Evolutionary conservation across 805 yeast genomes (phyloP).

Genomic region (Grigorovia yakushimaensis): DNA sequence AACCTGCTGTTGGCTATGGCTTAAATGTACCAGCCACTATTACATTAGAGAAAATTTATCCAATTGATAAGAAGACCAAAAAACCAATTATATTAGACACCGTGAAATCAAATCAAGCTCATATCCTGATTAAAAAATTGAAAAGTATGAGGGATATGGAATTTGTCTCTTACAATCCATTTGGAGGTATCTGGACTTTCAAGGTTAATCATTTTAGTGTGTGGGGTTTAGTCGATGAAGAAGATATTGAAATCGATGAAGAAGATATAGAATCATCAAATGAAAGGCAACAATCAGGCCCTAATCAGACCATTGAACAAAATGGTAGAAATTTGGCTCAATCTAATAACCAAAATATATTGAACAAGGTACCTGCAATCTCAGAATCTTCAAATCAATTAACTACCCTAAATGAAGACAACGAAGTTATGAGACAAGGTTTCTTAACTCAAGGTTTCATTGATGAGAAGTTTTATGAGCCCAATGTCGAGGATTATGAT

Average conservation of each 20-base stretch:
- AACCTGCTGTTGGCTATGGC: conserved; percentile 59
- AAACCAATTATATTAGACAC: conserved; percentile 20
- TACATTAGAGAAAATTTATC: conserved; percentile 52
- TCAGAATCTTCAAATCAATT: not conserved
- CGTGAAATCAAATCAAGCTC: conserved; percentile 33
- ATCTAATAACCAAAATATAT: conserved; percentile 1
- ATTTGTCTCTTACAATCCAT: conserved; percentile 70
- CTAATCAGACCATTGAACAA: not conserved
- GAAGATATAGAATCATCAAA: conserved; percentile 25
- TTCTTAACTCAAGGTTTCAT: conserved; percentile 3
- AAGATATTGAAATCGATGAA: conserved; percentile 46
- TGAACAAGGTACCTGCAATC: not conserved
- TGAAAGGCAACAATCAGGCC: not conserved
- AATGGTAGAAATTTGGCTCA: conserved; percentile 10
- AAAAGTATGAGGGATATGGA: conserved; percentile 59
- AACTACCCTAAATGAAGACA: not conserved
- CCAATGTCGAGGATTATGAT: conserved; percentile 42
- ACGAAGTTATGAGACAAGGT: not conserved
- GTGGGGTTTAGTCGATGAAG: conserved; percentile 81
- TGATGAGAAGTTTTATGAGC: conserved; percentile 59
- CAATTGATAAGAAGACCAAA: conserved; percentile 30
- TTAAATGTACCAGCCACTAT: conserved; percentile 70
- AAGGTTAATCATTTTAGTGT: conserved; percentile 85
- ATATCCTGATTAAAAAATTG: conserved; percentile 40
- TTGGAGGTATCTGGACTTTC: conserved; percentile 68